Conservation (phyloP, 2,329 filamentous ascomycete genomes). For the Aspergillus tubingensis region DNA sequence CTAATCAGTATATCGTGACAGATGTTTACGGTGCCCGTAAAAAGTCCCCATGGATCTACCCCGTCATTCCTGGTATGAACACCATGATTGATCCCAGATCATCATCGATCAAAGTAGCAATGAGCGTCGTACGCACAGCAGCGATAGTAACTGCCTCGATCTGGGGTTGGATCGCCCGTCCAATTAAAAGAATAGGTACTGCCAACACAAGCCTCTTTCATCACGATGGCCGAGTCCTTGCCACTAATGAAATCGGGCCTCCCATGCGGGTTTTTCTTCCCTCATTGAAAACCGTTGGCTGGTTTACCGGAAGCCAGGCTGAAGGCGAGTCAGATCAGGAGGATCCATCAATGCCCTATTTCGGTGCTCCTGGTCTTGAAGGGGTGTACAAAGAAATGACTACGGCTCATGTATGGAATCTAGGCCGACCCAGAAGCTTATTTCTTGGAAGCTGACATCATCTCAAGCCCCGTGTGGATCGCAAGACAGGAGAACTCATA, state of each 20-base stretch:
- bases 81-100: constrained; percentile 5
- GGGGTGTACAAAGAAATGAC: constrained; percentile 38
- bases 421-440: too few species aligned
- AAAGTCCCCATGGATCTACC: constrained; percentile 51
- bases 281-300: constrained; percentile 66
- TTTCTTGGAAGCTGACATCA: not conserved
- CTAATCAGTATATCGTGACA: constrained; percentile 69
- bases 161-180: constrained; percentile 52
- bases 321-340: constrained; percentile 41
- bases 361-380: constrained; percentile 17
- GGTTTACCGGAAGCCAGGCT: constrained; percentile 64
- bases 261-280: constrained; percentile 67
- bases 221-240: constrained; percentile 68
- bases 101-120: not conserved
- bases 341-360: not conserved
- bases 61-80: constrained; percentile 68
- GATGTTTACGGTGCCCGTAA: constrained; percentile 62
- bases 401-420: constrained; percentile 13
- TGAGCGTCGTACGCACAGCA: not conserved
- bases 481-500: constrained; percentile 63
- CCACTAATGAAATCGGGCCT: constrained; percentile 71
- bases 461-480: constrained; percentile 64
- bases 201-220: constrained; percentile 68
- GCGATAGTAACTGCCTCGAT: constrained; percentile 60
- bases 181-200: constrained; percentile 68